A percentile compares a stretch with the other conserved stretches of the same genome.
Evolutionary conservation across 2,329 filamentous ascomycete genomes (phyloP).

Genomic region (Aspergillus glaucus): DNA sequence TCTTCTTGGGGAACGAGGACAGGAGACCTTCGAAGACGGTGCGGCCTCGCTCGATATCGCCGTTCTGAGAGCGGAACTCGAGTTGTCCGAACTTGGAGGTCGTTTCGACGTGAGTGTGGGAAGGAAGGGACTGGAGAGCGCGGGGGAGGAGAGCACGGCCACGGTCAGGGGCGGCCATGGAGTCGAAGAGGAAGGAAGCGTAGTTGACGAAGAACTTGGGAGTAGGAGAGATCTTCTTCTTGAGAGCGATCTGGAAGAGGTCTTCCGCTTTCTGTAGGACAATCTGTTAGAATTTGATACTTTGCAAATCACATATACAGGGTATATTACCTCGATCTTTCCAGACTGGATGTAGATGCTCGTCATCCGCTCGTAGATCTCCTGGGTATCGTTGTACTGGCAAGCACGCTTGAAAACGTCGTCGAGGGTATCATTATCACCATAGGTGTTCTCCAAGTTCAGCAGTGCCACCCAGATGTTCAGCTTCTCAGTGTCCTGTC

Average conservation of each 20-base stretch:
- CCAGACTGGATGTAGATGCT: slow-evolving; percentile 93
- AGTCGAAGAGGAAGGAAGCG: slow-evolving; percentile 82
- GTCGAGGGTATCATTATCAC: slow-evolving; percentile 73
- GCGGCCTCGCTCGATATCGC: slow-evolving; percentile 82
- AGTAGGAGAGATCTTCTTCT: slow-evolving; percentile 81
- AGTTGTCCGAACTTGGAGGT: slow-evolving; percentile 85
- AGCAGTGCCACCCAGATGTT: slow-evolving; percentile 93
- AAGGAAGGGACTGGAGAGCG: slow-evolving; percentile 74
- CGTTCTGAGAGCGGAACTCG: slow-evolving; percentile 78
- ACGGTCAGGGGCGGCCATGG: slow-evolving; percentile 61
- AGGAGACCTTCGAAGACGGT: slow-evolving; percentile 91
- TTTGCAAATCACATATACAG: neutral
- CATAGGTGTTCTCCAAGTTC: slow-evolving; percentile 89
- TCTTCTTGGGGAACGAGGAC: slow-evolving; percentile 76
- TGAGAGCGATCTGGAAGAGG: slow-evolving; percentile 78
- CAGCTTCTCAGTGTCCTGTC: slow-evolving; percentile 85
- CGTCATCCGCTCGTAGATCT: slow-evolving; percentile 80
- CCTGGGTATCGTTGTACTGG: slow-evolving; percentile 85
- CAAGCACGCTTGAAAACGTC: slow-evolving; percentile 86
- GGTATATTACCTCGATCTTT: slow-evolving; percentile 66
- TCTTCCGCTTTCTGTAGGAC: slow-evolving; percentile 69
- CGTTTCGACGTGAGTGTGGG: slow-evolving; percentile 62
- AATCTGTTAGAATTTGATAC: neutral
- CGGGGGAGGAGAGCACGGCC: slow-evolving; percentile 73
- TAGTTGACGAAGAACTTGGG: slow-evolving; percentile 90